These are phyloP conservation scores for Ceratocystis alfenasii DNA, from an alignment of 2,329 filamentous ascomycete species.

Conservation along the genomic window DNA sequence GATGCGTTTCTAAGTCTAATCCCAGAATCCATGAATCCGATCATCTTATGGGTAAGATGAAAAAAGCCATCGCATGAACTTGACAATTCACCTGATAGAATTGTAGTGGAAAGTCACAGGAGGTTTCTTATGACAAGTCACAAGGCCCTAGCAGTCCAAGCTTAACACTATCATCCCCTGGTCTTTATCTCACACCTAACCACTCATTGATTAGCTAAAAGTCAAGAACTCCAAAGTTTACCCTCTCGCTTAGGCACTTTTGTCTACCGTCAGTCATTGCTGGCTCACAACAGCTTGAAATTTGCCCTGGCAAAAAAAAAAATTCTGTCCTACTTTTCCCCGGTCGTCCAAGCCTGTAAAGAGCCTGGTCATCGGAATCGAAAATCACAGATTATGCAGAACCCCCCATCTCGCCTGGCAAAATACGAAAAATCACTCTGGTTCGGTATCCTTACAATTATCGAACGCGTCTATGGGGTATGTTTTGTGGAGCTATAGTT, in stretches of 20 bases:
- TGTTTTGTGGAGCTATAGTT: constrained; percentile 4
- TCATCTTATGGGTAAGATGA: neutral
- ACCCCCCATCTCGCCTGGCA: neutral
- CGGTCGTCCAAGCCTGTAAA: neutral
- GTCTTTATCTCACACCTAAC: no score
- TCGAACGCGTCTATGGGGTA: neutral
- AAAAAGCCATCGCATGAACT: neutral
- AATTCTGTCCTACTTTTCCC: neutral
- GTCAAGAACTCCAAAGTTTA: no score
- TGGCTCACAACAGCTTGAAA: neutral
- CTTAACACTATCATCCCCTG: no score
- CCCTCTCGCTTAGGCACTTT: no score
- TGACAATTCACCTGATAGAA: no score
- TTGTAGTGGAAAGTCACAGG: no score
- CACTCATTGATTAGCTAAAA: no score
- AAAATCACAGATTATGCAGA: constrained; percentile 2
- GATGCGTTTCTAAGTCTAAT: neutral
- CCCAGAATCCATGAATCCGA: neutral
- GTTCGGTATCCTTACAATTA: neutral
- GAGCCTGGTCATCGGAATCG: neutral
- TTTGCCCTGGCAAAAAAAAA: neutral
- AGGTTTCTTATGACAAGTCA: no score
- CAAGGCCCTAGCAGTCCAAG: no score
- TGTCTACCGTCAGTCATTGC: no score
- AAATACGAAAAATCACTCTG: neutral